Base-by-base conservation (phyloP, 805 yeast genomes). In the Candida odintsovae region DNA sequence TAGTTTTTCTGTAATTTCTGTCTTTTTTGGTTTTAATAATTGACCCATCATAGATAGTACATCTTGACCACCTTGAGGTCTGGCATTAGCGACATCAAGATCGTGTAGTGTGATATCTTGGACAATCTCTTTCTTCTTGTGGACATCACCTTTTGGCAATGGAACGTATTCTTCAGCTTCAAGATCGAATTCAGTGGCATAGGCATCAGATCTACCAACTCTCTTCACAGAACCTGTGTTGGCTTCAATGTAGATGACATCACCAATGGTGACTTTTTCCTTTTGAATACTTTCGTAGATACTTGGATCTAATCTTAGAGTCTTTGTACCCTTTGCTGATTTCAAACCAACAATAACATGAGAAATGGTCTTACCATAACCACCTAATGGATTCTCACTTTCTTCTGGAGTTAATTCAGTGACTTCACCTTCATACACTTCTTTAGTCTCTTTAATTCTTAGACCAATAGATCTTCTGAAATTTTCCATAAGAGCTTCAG, bases 91-190 rank as follows among this genome's bases (percentile, higher is more conserved):
- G 48, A 89, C 86, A 67, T 94, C 99, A 63, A 94, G 76, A 66
- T 94, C 99, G 65, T 94, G 97, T 57, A 94, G 76, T 3, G 98
- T 88, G 40, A 94, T 97, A 57, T 94, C 97, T 71, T 94, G 99
- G 19, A 94, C 96, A 58, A 92, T 90, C 68, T 94, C 98, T 66
- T 94, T 94, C 76, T 94, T 90, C 65, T 92, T 90, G 72, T 94
- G 99, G 40, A 94, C 96, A 67, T 94, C 99, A 45, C 99, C 99
- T 71, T 94, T 95, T 50, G 99, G 99, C 58, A 95, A 76, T 38
- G 99, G 97, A 20, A 94, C 98, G 67, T 94, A 94, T 69, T 94
- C 98, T 69, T 95, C 97, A 23, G 98, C 97, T 75, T 94, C 98
- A 50, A 95, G 78, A 68, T 94, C 99, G 59, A 90, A 94, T 70